These are phyloP conservation scores for Acanthamoeba culbertsoni DNA, from an alignment of 208 protist species.

Conservation along the genomic window DNA sequence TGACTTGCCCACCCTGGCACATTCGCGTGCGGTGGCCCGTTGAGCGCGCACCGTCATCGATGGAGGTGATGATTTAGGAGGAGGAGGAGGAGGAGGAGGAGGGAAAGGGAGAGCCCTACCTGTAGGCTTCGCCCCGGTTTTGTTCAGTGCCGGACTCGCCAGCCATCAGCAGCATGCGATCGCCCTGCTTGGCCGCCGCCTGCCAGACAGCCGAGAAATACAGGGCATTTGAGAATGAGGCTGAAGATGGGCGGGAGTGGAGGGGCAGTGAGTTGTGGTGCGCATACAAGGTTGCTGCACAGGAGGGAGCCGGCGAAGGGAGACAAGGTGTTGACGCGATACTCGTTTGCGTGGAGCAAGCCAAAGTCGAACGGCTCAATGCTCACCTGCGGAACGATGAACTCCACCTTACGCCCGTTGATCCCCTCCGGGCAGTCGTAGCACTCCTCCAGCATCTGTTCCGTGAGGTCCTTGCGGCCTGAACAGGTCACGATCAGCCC, in stretches of 20 bases:
- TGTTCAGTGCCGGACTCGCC: neutral
- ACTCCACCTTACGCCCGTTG: conserved; percentile 32
- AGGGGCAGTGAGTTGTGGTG: neutral
- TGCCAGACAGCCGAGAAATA: neutral
- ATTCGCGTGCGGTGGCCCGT: neutral
- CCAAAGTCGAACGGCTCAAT: neutral
- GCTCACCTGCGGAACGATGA: conserved; percentile 9
- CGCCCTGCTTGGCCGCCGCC: neutral
- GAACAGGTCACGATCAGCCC: neutral
- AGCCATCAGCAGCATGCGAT: neutral
- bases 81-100: neutral
- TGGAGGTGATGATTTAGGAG: too few relatives aligned
- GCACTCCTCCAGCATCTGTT: conserved; percentile 49
- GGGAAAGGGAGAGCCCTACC: neutral
- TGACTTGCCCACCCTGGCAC: neutral
- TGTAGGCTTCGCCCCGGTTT: neutral
- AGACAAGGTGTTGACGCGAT: neutral
- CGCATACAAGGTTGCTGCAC: neutral
- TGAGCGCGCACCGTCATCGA: neutral
- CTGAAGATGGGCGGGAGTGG: neutral
- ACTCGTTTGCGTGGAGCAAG: neutral
- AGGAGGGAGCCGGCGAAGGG: neutral
- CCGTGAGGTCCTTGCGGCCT: conserved; percentile 48
- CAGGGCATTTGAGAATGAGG: too few relatives aligned
- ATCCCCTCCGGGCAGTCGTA: conserved; percentile 46